Conservation (phyloP, 352 stramenopile species). For the Phytophthora tubulina region DNA sequence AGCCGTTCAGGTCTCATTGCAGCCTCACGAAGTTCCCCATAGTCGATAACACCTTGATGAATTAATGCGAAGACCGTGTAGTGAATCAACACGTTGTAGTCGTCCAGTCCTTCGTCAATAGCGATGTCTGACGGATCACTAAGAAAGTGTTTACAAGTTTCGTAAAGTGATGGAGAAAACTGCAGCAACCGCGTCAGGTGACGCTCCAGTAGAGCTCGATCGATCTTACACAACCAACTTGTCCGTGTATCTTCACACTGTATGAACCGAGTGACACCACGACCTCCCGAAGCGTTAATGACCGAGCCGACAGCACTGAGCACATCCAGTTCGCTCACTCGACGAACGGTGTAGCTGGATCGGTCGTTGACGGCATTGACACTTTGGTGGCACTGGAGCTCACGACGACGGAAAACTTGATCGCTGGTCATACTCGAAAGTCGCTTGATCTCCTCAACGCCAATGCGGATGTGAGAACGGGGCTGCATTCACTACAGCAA, state of each 20-base stretch:
- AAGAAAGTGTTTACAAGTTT: slow-evolving; percentile 10
- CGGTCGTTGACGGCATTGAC: slow-evolving; percentile 19
- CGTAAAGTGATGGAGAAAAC: slow-evolving; percentile 26
- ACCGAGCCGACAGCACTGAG: slow-evolving; percentile 18
- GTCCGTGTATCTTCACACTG: slow-evolving; percentile 18
- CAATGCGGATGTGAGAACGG: slow-evolving; percentile 20
- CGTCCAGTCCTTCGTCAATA: not conserved
- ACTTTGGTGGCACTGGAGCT: slow-evolving; percentile 19
- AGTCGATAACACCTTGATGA: not conserved
- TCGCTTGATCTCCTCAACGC: not conserved
- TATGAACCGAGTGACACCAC: slow-evolving; percentile 12
- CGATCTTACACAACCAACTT: slow-evolving; percentile 6
- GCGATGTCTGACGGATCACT: not conserved
- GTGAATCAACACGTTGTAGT: slow-evolving; percentile 4
- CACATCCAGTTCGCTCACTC: slow-evolving; percentile 21
- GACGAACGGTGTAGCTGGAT: slow-evolving; percentile 29
- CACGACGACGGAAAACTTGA: slow-evolving; percentile 22
- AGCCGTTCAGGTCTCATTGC: not conserved
- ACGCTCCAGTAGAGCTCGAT: slow-evolving; percentile 23
- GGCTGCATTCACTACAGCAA: not conserved
- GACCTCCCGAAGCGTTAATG: slow-evolving; percentile 12
- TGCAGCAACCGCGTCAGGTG: slow-evolving; percentile 18
- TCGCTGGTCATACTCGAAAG: slow-evolving; percentile 8
- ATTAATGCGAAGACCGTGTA: slow-evolving; percentile 22
- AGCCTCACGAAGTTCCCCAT: not conserved